Evolutionary conservation across 163 green algal species (phyloP), one percentile per base, ranked within the genome.

Genomic region (Prototheca stagnorum): DNA sequence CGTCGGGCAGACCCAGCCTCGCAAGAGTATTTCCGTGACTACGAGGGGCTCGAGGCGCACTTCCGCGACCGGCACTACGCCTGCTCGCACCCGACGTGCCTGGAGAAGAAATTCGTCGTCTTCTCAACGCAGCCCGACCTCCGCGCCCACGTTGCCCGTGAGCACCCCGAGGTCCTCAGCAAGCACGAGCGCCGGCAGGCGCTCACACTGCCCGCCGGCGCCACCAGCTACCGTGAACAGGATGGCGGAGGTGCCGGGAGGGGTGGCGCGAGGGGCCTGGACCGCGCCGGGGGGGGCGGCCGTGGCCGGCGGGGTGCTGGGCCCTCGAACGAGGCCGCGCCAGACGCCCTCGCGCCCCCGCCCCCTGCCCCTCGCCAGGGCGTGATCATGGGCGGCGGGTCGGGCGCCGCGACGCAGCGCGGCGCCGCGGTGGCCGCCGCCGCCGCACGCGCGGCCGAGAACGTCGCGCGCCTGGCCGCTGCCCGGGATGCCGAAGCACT

Each of bases 1-100:
- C 52, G 72, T 16, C 62, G 79, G 8, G 51, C 52, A 15, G 47
- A 64, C 11, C 86, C 86, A 5, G 42, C 74, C 45, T 73, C 76
- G 37, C 85, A 86, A 46, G 70, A 88, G 0, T 97, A 95, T 64
- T 97, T 84, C 70, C 50, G 65, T 5, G 76, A 94, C 62, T 95
- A 95, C 47, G 45, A 56, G 7, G 75, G 93, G 53, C 71, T 96
- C 7, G 84, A 94, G 45, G 74, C 78, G 14, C 82, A 93, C 59
- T 93, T 90, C 35, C 34, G 51, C 5, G 47, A 66, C 11, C 57
- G 76, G 16, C 86, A 96, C 67, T 74, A 80, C 70, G 53, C 73
- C 31, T 96, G 86, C 70, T 72, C 78, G 15, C 66, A 93, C 59
- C 70, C 69, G 0, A 37, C 44, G 17, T 96, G 86, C 74, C 51